These are phyloP conservation scores for Bryum argenteum DNA, from an alignment of 225 moss, liverwort and hornwort genomes.

Conservation along the genomic window DNA sequence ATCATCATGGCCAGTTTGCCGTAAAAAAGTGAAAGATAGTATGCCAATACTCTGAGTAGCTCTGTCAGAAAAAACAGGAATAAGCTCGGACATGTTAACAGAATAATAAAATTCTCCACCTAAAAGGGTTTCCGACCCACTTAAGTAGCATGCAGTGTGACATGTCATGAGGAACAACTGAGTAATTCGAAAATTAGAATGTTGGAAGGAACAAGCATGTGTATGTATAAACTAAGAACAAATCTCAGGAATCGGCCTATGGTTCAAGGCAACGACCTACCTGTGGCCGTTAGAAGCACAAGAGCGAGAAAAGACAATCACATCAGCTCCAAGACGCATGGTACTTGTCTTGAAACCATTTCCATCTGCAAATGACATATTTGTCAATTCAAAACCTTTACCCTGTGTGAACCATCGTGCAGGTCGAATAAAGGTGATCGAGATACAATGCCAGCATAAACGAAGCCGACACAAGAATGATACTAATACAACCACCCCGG, in stretches of 20 bases:
- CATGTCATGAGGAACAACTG: neutral
- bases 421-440: too few relatives aligned
- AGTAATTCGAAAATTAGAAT: neutral
- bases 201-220: neutral
- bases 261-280: constrained; percentile 13
- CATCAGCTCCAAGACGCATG: constrained; percentile 92
- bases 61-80: constrained; percentile 25
- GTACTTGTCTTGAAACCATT: constrained; percentile 98
- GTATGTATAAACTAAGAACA: neutral
- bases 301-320: constrained; percentile 78
- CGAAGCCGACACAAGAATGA: neutral
- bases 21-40: constrained; percentile 83
- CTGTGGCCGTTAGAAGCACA: constrained; percentile 50
- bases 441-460: neutral
- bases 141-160: neutral
- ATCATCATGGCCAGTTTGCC: constrained; percentile 87
- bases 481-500: neutral
- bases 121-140: neutral
- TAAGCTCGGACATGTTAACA: constrained; percentile 4
- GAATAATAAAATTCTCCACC: too few relatives aligned
- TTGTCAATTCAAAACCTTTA: neutral
- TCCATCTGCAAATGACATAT: constrained; percentile 52
- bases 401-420: neutral
- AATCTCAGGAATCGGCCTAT: neutral
- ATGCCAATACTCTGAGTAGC: constrained; percentile 86